A percentile compares a stretch with the other conserved stretches of the same genome.
These are phyloP conservation scores for Vanilla planifolia DNA, from an alignment of 106 monocot species.

Conservation along the genomic window DNA sequence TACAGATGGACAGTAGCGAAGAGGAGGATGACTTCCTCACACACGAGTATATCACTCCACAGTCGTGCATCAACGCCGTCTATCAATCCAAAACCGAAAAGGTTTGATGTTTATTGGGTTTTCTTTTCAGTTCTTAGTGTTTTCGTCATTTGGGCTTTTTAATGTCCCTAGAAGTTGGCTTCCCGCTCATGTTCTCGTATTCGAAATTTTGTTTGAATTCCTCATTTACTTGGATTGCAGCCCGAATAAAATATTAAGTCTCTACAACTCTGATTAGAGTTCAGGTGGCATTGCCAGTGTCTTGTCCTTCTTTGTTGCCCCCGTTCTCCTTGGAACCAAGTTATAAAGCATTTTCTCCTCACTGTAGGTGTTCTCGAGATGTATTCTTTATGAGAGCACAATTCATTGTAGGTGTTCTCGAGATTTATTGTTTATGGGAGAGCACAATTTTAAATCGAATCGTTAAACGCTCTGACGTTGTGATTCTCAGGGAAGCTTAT, in stretches of 20 bases:
- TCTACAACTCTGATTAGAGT: neutral
- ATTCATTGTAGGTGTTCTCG: too few relatives aligned
- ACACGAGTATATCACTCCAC: conserved; percentile 96
- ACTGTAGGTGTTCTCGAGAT: too few relatives aligned
- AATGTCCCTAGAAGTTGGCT: neutral
- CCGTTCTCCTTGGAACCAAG: neutral
- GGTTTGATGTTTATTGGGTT: conserved; percentile 24
- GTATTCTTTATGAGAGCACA: too few relatives aligned
- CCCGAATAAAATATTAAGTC: neutral
- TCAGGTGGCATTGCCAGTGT: neutral
- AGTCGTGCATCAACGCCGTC: conserved; percentile 74
- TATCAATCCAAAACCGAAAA: conserved; percentile 91
- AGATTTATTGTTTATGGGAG: too few relatives aligned
- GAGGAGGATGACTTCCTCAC: conserved; percentile 85
- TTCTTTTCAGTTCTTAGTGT: neutral
- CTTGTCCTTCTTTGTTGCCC: neutral
- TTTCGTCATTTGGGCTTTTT: neutral
- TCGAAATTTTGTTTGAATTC: neutral
- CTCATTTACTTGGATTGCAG: neutral
- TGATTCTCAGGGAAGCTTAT: too few relatives aligned
- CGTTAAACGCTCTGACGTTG: too few relatives aligned
- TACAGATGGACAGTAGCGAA: conserved; percentile 90
- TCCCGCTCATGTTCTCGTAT: neutral
- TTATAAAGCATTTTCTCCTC: too few relatives aligned
- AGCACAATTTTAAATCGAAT: too few relatives aligned